Evolutionary conservation across 805 yeast species (phyloP).

Genomic region (Metschnikowia proteae): DNA sequence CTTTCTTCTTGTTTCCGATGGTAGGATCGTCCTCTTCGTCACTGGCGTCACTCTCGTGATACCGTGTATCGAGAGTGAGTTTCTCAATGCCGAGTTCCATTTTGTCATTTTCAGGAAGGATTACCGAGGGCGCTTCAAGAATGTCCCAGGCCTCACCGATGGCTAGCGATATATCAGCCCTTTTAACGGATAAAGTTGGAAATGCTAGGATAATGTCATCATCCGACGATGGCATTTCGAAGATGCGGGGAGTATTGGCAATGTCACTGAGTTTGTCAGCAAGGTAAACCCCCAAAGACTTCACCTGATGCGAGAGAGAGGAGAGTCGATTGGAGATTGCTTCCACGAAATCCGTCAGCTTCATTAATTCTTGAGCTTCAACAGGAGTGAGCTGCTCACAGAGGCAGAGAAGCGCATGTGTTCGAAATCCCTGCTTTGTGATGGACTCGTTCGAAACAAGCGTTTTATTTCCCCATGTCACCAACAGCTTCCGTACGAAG

Average conservation of each 20-base stretch:
- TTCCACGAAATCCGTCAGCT: slow-evolving; percentile 39
- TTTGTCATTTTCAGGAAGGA: slow-evolving; percentile 4
- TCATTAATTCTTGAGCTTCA: slow-evolving; percentile 28
- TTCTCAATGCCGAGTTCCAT: slow-evolving; percentile 1
- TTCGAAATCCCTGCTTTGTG: slow-evolving; percentile 43
- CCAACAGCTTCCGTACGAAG: slow-evolving; percentile 1
- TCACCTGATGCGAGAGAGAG: slow-evolving; percentile 42
- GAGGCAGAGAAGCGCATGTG: slow-evolving; percentile 45
- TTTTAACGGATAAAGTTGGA: not conserved
- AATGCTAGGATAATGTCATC: not conserved
- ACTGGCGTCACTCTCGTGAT: slow-evolving; percentile 9
- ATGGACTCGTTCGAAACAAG: slow-evolving; percentile 39
- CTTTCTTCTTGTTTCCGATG: slow-evolving; percentile 28
- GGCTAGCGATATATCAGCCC: not conserved
- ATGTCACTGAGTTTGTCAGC: slow-evolving; percentile 48
- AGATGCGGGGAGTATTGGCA: slow-evolving; percentile 28
- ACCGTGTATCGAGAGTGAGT: slow-evolving; percentile 8
- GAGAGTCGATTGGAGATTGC: slow-evolving; percentile 54
- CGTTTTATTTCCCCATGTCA: slow-evolving; percentile 29
- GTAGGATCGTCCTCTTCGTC: slow-evolving; percentile 57
- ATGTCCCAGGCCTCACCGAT: slow-evolving; percentile 22
- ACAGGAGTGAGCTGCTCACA: slow-evolving; percentile 17
- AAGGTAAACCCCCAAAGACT: slow-evolving; percentile 53
- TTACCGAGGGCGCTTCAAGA: slow-evolving; percentile 13
- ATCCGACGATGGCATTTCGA: slow-evolving; percentile 21